phyloP scores from a whole-genome alignment of 805 yeast species.

The Candida vartiovaarae region DNA sequence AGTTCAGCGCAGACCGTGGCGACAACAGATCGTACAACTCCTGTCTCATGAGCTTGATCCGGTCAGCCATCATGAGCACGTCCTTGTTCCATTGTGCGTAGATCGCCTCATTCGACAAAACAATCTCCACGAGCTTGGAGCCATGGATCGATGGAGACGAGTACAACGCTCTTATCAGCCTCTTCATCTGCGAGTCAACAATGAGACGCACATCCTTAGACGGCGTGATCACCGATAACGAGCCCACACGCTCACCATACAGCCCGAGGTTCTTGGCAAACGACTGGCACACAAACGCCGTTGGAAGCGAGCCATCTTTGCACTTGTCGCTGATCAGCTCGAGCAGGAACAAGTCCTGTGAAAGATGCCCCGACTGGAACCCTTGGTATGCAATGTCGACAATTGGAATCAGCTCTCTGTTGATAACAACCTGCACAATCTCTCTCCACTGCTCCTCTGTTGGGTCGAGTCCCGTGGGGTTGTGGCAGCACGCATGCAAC shows the following conservation, averaged over 20 bases:
- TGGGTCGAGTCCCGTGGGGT: conserved; percentile 95
- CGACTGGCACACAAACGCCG: conserved; percentile 72
- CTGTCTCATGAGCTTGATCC: conserved; percentile 68
- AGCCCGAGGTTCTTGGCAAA: conserved; percentile 94
- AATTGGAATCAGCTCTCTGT: conserved; percentile 63
- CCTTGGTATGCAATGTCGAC: conserved; percentile 97
- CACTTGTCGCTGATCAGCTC: conserved; percentile 36
- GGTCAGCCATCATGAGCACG: conserved; percentile 68
- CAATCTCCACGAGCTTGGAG: conserved; percentile 76
- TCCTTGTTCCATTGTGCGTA: conserved; percentile 74
- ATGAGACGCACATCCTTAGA: conserved; percentile 40
- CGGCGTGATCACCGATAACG: conserved; percentile 58
- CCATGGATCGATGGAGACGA: conserved; percentile 96
- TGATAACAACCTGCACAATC: conserved; percentile 56
- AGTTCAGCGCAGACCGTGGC: conserved; percentile 37
- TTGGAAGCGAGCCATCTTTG: conserved; percentile 36
- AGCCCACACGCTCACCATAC: conserved; percentile 93
- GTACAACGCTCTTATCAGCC: conserved; percentile 76
- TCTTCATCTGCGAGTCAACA: conserved; percentile 76
- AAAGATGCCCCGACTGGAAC: conserved; percentile 78
- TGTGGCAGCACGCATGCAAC: conserved; percentile 93
- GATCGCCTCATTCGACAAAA: conserved; percentile 54
- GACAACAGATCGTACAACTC: conserved; percentile 56
- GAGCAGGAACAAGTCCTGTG: conserved; percentile 58
- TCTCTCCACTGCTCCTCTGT: conserved; percentile 72